phyloP scores from a whole-genome alignment of 225 moss, liverwort and hornwort genomes.

The Rhytidiadelphus loreus region DNA sequence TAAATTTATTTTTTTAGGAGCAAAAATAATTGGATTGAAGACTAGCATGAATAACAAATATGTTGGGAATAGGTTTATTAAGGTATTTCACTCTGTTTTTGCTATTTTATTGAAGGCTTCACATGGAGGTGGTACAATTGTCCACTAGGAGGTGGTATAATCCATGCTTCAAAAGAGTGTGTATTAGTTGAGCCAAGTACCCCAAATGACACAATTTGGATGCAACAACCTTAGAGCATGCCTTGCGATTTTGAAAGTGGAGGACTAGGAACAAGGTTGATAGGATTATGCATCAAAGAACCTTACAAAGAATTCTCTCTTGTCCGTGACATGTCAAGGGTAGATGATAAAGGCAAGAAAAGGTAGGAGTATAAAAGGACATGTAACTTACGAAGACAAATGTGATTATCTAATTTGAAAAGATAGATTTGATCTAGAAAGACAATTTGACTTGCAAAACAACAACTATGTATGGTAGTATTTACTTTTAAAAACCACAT shows the following conservation, averaged over 20 bases:
- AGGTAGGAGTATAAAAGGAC: accelerated
- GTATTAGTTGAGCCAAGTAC: no score
- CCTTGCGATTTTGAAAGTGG: accelerated
- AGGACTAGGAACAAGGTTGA: accelerated
- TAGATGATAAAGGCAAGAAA: background rate
- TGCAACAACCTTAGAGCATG: accelerated
- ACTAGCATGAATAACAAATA: no score
- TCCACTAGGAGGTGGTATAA: no score
- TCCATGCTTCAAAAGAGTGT: no score
- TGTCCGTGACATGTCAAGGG: accelerated
- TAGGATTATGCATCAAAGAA: background rate
- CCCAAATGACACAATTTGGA: background rate
- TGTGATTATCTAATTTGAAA: background rate
- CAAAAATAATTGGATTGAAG: no score
- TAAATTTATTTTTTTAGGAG: no score
- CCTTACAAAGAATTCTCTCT: accelerated
- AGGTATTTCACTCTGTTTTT: no score
- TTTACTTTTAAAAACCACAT: accelerated
- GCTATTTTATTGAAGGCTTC: no score
- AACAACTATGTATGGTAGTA: background rate
- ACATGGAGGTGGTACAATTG: no score
- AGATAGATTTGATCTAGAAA: background rate
- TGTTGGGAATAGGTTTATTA: no score
- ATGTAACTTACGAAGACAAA: background rate
- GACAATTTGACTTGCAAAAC: background rate